These are phyloP conservation scores for Exutisphaerella laricina DNA, from an alignment of 2,329 filamentous ascomycete genomes.

Conservation along the genomic window DNA sequence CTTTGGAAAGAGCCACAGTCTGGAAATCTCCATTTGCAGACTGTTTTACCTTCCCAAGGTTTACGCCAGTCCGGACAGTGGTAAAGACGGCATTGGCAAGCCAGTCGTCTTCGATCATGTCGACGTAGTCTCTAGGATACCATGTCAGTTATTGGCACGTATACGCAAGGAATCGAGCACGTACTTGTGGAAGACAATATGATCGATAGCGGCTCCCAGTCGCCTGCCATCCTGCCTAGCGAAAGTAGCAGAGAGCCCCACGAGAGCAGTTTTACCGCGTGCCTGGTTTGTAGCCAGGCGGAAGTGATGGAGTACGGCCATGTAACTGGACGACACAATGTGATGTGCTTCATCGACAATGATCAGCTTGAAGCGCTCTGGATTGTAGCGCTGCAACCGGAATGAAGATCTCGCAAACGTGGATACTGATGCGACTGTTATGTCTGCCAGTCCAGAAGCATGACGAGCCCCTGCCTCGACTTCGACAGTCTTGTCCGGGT, in stretches of 20 bases:
- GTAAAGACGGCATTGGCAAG: slow-evolving; percentile 89
- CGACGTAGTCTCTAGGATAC: slow-evolving; percentile 55
- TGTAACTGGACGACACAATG: slow-evolving; percentile 78
- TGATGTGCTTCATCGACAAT: slow-evolving; percentile 97
- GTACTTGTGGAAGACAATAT: slow-evolving; percentile 87
- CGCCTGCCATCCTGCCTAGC: slow-evolving; percentile 77
- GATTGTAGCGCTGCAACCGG: slow-evolving; percentile 77
- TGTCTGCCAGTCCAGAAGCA: slow-evolving; percentile 77
- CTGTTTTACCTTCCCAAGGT: slow-evolving; percentile 59
- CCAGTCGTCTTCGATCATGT: slow-evolving; percentile 87
- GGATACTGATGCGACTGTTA: slow-evolving; percentile 85
- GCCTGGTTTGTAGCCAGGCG: slow-evolving; percentile 53
- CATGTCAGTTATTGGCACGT: too few species aligned
- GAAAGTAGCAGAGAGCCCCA: slow-evolving; percentile 83
- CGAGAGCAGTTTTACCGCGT: slow-evolving; percentile 51
- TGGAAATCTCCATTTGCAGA: slow-evolving; percentile 80
- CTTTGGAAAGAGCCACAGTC: slow-evolving; percentile 66
- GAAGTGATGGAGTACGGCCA: slow-evolving; percentile 72
- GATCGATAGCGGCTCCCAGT: slow-evolving; percentile 79
- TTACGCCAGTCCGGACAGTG: slow-evolving; percentile 76
- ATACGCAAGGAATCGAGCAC: slow-evolving; percentile 42
- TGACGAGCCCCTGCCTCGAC: slow-evolving; percentile 82
- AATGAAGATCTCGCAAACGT: slow-evolving; percentile 68
- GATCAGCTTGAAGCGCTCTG: slow-evolving; percentile 74
- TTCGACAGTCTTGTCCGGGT: slow-evolving; percentile 75